Base-by-base conservation (phyloP, 2,329 filamentous ascomycete genomes). In the Cladosporium colombiae region DNA sequence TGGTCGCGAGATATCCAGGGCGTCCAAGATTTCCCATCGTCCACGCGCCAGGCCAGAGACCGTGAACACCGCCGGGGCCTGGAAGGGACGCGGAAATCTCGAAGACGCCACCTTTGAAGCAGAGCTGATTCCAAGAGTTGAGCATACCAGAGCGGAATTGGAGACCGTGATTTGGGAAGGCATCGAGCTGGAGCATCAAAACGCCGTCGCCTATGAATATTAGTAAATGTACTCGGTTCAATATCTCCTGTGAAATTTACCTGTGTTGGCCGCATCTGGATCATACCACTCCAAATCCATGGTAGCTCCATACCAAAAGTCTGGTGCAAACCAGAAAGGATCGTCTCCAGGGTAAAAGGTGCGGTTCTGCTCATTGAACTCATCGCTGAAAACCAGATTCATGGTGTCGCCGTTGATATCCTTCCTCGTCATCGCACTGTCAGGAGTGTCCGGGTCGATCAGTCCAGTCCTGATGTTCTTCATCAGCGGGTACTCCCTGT, bases 31-130 rank as follows among this genome's bases (percentile, higher is more conserved):
- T 91, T 5, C 89, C 89, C 87, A 91, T 90, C 0, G 88, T 83
- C 89, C 89, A 91, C 76, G 91, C 89, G 76, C 89, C 89, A 50
- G 89, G 89, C 89, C 89, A 91, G 77, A 91, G 89, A 65, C 89
- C 89, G 64, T 86, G 83, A 16, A 86, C 84, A 68, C 90, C 87
- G 55, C 89, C 89, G 56, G 82, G 78, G 18, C 89, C 89, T 16
- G 89, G 89, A 6, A 91, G 80, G 4, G 89, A 91, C 62, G 91
- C 86, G 72, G 87, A 89, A 23, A 88, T 88, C 78, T 91, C 89
- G 16, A 91, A 74, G 57, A 88, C 84, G 3, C 89, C 89, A 35
- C 88, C 88, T 67, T 89, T 90, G 79, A 91, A 91, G 76, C 89
- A 90, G 64, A 91, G 74, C 74, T 90, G 86, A 75, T 91, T 91